Percentiles rank a stretch among this genome's conserved stretches.
Evolutionary conservation across 2,329 filamentous ascomycete species (phyloP).

Genomic region (Beauveria bassiana): DNA sequence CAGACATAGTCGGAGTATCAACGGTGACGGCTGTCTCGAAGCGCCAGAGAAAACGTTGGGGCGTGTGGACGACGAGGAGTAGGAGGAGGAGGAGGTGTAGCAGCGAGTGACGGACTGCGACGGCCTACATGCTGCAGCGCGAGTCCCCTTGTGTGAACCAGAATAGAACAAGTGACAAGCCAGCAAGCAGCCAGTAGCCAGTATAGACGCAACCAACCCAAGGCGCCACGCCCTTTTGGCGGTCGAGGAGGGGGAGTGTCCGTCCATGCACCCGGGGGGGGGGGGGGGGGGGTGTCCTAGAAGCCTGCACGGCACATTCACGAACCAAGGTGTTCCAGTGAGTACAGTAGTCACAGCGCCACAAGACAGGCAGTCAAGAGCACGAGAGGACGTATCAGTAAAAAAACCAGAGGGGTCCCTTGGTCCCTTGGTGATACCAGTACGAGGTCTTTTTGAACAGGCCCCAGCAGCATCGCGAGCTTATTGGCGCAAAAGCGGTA

Average conservation of each 20-base stretch:
- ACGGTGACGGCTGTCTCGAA: slow-evolving; percentile 4
- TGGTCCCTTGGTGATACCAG: not conserved
- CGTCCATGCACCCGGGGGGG: not conserved
- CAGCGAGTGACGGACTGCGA: not conserved
- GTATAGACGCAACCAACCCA: not conserved
- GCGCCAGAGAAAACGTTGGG: slow-evolving; percentile 3
- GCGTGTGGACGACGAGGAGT: not conserved
- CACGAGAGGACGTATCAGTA: not conserved
- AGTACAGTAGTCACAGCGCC: not conserved
- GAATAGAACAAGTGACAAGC: slow-evolving; percentile 5
- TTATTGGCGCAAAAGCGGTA: slow-evolving; percentile 8
- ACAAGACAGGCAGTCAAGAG: not conserved
- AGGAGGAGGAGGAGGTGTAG: not conserved
- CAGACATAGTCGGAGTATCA: not conserved
- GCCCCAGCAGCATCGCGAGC: not conserved
- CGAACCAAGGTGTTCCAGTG: not conserved
- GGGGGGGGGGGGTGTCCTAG: not conserved
- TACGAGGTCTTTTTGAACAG: not conserved
- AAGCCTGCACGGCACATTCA: slow-evolving; percentile 5
- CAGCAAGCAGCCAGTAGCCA: not conserved
- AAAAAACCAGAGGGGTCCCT: not conserved
- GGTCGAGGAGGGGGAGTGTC: not conserved
- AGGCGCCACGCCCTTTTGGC: not conserved
- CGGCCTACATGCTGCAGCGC: not conserved
- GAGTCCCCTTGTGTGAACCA: not conserved